These are phyloP conservation scores for Piper longum DNA, from an alignment of 164 flowering plant species.

Conservation along the genomic window DNA sequence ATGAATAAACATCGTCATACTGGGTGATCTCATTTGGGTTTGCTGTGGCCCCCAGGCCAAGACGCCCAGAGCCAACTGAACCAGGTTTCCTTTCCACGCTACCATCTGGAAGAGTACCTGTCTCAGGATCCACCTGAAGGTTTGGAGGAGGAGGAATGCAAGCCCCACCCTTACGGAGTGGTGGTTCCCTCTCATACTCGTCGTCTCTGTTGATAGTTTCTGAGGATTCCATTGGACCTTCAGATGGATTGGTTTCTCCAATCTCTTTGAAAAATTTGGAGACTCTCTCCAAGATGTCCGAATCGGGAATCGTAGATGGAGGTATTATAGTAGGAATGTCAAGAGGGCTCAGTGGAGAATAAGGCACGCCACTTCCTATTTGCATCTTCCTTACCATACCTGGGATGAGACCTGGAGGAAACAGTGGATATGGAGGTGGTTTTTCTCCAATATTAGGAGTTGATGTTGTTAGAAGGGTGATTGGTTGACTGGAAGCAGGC, in stretches of 20 bases:
- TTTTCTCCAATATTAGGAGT: conserved; percentile 37
- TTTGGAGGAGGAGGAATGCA: conserved; percentile 91
- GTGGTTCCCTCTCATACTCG: conserved; percentile 54
- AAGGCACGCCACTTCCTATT: conserved; percentile 98
- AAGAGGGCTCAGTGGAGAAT: conserved; percentile 94
- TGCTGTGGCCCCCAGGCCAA: conserved; percentile 90
- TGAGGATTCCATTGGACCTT: conserved; percentile 62
- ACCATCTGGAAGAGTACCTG: conserved; percentile 69
- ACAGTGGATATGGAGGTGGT: conserved; percentile 79
- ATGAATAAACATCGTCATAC: conserved; percentile 89
- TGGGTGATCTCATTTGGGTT: conserved; percentile 82
- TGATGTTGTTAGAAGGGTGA: conserved; percentile 27
- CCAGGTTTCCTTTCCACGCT: conserved; percentile 59
- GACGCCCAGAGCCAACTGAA: conserved; percentile 53
- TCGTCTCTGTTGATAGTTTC: conserved; percentile 43
- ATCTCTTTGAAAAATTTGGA: conserved; percentile 87
- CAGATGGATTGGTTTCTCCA: conserved; percentile 91
- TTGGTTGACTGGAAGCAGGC: conserved; percentile 31
- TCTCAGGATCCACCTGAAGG: conserved; percentile 68
- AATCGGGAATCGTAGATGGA: conserved; percentile 63
- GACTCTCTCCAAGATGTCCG: conserved; percentile 74
- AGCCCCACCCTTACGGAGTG: conserved; percentile 84
- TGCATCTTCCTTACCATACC: conserved; percentile 98
- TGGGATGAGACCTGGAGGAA: conserved; percentile 96
- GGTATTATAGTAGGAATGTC: conserved; percentile 95